Percentiles rank a stretch among this genome's conserved stretches.
These are phyloP conservation scores for Sapria himalayana DNA, from an alignment of 345 rosid species.

Conservation along the genomic window DNA sequence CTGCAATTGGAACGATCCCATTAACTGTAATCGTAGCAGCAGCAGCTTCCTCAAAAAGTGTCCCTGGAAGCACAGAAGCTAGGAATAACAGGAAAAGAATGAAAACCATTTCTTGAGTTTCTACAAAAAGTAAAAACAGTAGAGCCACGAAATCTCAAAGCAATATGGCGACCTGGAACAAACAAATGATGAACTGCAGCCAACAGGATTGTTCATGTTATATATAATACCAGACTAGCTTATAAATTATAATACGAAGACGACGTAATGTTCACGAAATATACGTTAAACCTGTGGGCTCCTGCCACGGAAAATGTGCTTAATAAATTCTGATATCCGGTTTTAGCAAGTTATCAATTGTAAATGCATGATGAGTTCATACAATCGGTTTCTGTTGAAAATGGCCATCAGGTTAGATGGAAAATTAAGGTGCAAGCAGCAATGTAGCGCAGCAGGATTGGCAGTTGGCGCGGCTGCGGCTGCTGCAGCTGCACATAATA, in stretches of 20 bases:
- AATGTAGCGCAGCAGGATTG: too few species aligned
- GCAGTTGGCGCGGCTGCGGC: too few species aligned
- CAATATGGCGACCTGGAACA: constrained; percentile 7
- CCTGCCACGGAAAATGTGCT: too few species aligned
- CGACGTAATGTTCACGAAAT: not conserved
- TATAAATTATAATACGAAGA: not conserved
- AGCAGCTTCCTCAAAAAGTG: constrained; percentile 23
- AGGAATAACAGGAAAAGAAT: constrained; percentile 14
- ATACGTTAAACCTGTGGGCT: not conserved
- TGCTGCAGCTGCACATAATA: too few species aligned
- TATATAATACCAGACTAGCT: not conserved
- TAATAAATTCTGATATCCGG: too few species aligned
- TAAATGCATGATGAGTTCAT: too few species aligned
- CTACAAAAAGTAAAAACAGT: too few species aligned
- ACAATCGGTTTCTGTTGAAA: too few species aligned
- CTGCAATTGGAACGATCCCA: constrained; percentile 26
- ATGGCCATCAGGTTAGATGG: too few species aligned
- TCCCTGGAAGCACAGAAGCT: constrained; percentile 23
- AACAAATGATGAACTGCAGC: constrained; percentile 14
- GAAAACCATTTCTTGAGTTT: constrained; percentile 24
- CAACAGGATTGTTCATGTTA: not conserved
- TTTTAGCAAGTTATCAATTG: too few species aligned
- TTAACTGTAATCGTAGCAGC: constrained; percentile 27
- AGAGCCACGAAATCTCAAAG: too few species aligned
- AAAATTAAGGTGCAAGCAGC: too few species aligned